Conservation (phyloP, 192 early-diverging fungal genomes). For the Umbelopsis isabellina region DNA sequence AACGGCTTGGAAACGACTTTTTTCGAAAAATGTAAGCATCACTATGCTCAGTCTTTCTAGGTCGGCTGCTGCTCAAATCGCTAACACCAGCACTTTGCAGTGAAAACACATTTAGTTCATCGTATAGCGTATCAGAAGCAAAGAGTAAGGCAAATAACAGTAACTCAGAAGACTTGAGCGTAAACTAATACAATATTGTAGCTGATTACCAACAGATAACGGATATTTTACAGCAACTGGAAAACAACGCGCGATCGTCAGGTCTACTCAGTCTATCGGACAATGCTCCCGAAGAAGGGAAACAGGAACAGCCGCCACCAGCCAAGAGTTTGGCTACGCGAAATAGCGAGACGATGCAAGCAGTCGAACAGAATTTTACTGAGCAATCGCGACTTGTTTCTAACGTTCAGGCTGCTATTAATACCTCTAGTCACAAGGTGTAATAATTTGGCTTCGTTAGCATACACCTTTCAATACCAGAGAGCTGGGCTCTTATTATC, state of each 20-base stretch:
- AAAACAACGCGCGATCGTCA: constrained; percentile 30
- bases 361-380: constrained; percentile 32
- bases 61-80: background rate
- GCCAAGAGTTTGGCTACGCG: constrained; percentile 31
- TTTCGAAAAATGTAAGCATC: constrained; percentile 40
- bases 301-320: constrained; percentile 6
- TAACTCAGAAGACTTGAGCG: background rate
- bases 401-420: constrained; percentile 37
- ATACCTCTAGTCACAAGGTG: constrained; percentile 10
- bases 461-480: too few species aligned
- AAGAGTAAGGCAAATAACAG: background rate
- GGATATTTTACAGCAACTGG: constrained; percentile 26
- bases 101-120: constrained; percentile 1
- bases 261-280: constrained; percentile 37
- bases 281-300: background rate
- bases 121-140: background rate
- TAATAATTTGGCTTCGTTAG: too few species aligned
- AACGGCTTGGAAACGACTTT: constrained; percentile 36
- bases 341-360: constrained; percentile 31
- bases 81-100: background rate
- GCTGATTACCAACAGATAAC: constrained; percentile 35
- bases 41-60: background rate
- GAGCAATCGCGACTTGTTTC: constrained; percentile 34
- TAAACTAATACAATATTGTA: background rate
- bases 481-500: too few species aligned